These are phyloP conservation scores for Xylariaceae sp. DNA, from an alignment of 2,329 filamentous ascomycete species.

Conservation along the genomic window DNA sequence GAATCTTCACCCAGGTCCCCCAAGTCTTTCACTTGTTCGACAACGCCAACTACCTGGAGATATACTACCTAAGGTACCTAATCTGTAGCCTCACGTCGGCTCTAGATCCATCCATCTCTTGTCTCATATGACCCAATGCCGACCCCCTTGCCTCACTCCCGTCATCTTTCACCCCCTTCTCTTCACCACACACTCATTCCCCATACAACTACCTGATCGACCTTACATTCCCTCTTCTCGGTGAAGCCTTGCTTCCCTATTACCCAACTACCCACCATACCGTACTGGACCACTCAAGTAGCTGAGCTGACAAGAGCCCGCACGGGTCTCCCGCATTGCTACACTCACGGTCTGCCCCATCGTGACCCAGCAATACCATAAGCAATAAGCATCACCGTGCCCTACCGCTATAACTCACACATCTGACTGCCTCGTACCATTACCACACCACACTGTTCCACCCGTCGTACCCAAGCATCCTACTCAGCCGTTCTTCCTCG, in stretches of 20 bases:
- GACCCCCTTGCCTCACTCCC: too few relatives aligned
- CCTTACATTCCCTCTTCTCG: background rate
- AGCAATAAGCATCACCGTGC: slow-evolving; percentile 2
- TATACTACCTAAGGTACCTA: too few relatives aligned
- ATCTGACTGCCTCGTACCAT: background rate
- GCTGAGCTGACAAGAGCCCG: slow-evolving; percentile 2
- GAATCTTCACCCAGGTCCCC: too few relatives aligned
- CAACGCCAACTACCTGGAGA: background rate
- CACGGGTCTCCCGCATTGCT: background rate
- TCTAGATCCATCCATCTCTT: too few relatives aligned
- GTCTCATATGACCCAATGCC: too few relatives aligned
- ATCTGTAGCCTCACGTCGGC: too few relatives aligned
- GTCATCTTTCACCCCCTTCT: background rate
- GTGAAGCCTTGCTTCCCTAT: background rate
- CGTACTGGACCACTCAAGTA: slow-evolving; percentile 2
- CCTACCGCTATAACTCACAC: too few relatives aligned
- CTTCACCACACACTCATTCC: too few relatives aligned
- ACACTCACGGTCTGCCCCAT: background rate
- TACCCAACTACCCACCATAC: background rate
- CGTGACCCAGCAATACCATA: background rate
- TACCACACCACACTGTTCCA: slow-evolving; percentile 2
- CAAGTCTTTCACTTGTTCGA: background rate
- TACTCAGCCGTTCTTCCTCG: too few relatives aligned
- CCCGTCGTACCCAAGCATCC: background rate
- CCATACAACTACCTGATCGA: background rate